Conservation (phyloP, 495 filamentous ascomycete genomes). For the Thermochaetoides thermophila region DNA sequence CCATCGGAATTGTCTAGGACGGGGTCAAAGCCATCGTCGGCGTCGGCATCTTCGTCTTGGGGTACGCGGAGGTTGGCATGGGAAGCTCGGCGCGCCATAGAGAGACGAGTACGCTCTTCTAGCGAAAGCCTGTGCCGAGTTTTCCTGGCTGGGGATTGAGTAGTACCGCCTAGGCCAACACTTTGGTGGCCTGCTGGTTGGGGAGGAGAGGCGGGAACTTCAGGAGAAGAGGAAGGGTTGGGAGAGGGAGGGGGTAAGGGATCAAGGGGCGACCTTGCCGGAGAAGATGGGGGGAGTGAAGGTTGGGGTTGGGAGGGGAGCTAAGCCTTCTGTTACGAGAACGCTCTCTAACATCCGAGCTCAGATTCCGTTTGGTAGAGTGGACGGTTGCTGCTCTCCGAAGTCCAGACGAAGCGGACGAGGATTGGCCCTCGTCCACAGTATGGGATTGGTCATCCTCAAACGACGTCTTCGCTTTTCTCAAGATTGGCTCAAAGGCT, state of each 20-base stretch:
- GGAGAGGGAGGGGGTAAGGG: slow-evolving; percentile 1
- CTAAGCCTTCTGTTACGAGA: too few relatives aligned
- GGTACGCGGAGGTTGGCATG: slow-evolving; percentile 12
- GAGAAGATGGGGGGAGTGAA: too few relatives aligned
- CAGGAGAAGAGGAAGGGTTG: slow-evolving; percentile 6
- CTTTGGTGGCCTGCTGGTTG: slow-evolving; percentile 39
- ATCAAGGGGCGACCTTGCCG: background rate
- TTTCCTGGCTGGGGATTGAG: slow-evolving; percentile 39
- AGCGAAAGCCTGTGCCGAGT: slow-evolving; percentile 36
- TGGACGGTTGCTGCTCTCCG: slow-evolving; percentile 12
- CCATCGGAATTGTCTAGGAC: slow-evolving; percentile 11
- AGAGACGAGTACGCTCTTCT: slow-evolving; percentile 37
- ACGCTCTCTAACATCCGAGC: too few relatives aligned
- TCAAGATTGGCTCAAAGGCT: slow-evolving; percentile 8
- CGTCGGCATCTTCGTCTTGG: slow-evolving; percentile 10
- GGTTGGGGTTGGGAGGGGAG: too few relatives aligned
- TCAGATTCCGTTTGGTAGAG: too few relatives aligned
- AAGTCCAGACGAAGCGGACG: too few relatives aligned
- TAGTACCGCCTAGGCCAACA: slow-evolving; percentile 34
- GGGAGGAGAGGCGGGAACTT: slow-evolving; percentile 23
- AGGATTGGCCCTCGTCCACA: too few relatives aligned
- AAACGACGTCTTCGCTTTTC: slow-evolving; percentile 9
- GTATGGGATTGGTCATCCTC: slow-evolving; percentile 4
- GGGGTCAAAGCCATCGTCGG: slow-evolving; percentile 15
- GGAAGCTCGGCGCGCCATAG: slow-evolving; percentile 30